Evolutionary conservation across 2,329 filamentous ascomycete species (phyloP), one percentile per base, ranked within the genome.

Genomic region (Byssoonygena ceratinophila): DNA sequence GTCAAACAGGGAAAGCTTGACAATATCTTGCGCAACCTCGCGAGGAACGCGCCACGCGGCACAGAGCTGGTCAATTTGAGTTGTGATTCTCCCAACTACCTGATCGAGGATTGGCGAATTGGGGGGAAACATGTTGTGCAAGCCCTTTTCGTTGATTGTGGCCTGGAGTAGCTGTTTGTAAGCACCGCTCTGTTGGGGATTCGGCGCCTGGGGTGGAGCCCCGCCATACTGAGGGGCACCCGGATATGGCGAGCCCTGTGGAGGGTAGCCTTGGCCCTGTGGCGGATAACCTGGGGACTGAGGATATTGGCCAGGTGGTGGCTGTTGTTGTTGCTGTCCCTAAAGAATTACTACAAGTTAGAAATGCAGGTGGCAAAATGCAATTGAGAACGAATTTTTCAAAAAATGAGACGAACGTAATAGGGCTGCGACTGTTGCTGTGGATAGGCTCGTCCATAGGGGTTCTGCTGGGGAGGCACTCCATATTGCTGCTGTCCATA

Each of bases 21-120:
- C 77, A 54, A 83, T 75, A 63, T 83, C 80, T 52, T 76, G 79
- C 43, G 77, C 80, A 54, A 83, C 76, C 65, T 83, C 80, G 57
- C 73, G 73, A 6, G 74, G 74, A 46, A 83, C 72, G 52, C 71
- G 69, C 76, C 79, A 82, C 57, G 76, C 72, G 55, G 75, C 69
- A 53, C 77, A 78, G 44, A 83, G 67, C 55, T 74, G 74, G 55
- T 76, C 75, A 58, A 82, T 71, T 61, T 78, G 75, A 47, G 66
- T 63, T 3, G 70, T 65, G 12, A 76, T 76, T 37, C 70, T 69
- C 34, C 69, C 63, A 3, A 76, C 76, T 51, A 78, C 76, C 56
- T 75, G 72, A 52, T 78, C 74, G 20, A 77, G 60, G 22, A 67
- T 61, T 1, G 72, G 75, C 46, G 73, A 74, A 55, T 75, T 74